Evolutionary conservation across 148 eudicot species (phyloP).

Genomic region (Silene latifolia): DNA sequence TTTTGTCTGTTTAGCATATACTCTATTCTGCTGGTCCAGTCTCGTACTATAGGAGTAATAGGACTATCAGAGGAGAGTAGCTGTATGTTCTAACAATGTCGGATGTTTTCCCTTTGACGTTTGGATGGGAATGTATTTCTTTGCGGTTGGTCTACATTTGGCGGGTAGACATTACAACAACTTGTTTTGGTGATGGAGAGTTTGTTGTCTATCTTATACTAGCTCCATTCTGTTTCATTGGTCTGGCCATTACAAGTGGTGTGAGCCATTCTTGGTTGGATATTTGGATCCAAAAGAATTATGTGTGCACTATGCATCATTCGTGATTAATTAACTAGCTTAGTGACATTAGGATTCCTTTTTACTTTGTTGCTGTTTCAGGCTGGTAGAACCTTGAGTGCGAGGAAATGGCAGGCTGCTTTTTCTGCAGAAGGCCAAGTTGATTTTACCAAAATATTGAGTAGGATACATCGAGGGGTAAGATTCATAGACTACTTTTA

Average conservation of each 20-base stretch:
- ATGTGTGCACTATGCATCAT: background rate
- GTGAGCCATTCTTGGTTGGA: background rate
- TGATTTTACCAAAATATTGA: constrained; percentile 80
- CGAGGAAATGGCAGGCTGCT: constrained; percentile 83
- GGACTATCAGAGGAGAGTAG: no score
- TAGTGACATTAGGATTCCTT: background rate
- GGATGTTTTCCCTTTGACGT: background rate
- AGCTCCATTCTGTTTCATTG: background rate
- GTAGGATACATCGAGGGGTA: constrained; percentile 94
- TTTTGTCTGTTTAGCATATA: no score
- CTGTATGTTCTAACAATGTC: no score
- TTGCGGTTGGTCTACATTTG: no score
- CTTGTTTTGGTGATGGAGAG: background rate
- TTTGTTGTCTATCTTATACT: background rate
- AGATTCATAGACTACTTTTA: constrained; percentile 17
- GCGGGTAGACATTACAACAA: background rate
- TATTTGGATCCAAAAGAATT: background rate
- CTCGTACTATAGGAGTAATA: no score
- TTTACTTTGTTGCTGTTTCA: constrained; percentile 20
- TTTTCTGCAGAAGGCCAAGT: constrained; percentile 83
- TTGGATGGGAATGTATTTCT: background rate
- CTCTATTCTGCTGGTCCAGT: no score
- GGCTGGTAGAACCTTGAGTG: constrained; percentile 90
- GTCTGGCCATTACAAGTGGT: background rate
- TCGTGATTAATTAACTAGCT: background rate